Conservation (phyloP, 768 basidiomycete genomes). For the Trametopsis cervina region DNA sequence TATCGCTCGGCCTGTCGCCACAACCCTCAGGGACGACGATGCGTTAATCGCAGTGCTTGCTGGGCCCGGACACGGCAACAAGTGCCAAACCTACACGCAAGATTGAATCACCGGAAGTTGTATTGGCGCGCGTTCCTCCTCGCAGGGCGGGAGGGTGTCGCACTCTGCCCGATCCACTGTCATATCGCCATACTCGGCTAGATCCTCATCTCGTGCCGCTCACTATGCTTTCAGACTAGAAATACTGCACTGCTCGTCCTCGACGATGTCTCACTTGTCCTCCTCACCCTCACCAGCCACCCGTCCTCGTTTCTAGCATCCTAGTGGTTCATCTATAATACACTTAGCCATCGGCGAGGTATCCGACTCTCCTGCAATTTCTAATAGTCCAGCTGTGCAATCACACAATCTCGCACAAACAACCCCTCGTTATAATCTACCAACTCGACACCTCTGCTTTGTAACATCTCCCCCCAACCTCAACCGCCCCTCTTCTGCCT, state of each 20-base stretch:
- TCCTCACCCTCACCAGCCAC: not conserved
- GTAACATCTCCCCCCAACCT: not conserved
- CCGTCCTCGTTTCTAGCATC: too few relatives aligned
- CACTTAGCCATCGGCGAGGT: not conserved
- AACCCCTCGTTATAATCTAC: too few relatives aligned
- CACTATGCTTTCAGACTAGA: constrained; percentile 2
- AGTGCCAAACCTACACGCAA: not conserved
- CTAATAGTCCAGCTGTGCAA: not conserved
- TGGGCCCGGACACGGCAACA: too few relatives aligned
- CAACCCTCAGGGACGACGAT: too few relatives aligned
- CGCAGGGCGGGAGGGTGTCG: not conserved
- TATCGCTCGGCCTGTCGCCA: too few relatives aligned
- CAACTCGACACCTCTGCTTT: constrained; percentile 1
- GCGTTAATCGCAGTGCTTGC: too few relatives aligned
- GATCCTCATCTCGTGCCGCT: constrained; percentile 4
- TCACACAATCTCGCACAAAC: not conserved
- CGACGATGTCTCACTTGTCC: not conserved
- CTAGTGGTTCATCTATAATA: not conserved
- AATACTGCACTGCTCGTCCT: not conserved
- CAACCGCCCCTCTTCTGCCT: not conserved
- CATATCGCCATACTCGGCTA: constrained; percentile 9
- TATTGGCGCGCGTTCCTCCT: not conserved
- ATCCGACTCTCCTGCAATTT: not conserved
- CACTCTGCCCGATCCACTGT: not conserved
- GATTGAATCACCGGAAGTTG: not conserved